phyloP scores from a whole-genome alignment of 2,329 filamentous ascomycete genomes.

The Sordariomycetes sp. region DNA sequence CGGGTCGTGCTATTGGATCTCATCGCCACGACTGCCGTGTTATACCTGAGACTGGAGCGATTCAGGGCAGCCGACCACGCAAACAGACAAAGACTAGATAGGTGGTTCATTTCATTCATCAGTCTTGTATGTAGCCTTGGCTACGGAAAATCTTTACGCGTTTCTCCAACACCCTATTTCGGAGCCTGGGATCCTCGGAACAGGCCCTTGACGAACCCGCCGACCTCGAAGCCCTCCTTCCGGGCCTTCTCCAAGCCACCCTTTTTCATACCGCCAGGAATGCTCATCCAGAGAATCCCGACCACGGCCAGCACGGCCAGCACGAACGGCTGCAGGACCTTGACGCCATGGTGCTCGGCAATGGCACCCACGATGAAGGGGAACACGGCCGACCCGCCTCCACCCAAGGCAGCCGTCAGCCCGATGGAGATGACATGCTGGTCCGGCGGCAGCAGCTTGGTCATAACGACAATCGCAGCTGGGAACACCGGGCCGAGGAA shows the following conservation, averaged over 20 bases:
- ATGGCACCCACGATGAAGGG: conserved; percentile 59
- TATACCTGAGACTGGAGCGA: no score
- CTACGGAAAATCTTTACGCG: no score
- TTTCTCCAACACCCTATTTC: no score
- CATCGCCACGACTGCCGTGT: no score
- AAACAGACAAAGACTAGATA: no score
- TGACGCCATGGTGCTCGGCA: conserved; percentile 46
- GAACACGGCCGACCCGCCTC: conserved; percentile 60
- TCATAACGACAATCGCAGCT: conserved; percentile 59
- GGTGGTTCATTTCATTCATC: no score
- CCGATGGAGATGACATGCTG: conserved; percentile 72
- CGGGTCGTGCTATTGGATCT: no score
- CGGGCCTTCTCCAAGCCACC: conserved; percentile 7
- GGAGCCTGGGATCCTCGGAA: no score
- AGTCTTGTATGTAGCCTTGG: no score
- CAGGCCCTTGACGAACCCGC: background rate
- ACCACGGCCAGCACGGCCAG: conserved; percentile 37
- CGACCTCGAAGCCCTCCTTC: conserved; percentile 1
- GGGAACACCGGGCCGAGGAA: conserved; percentile 75
- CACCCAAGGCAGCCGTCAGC: conserved; percentile 69
- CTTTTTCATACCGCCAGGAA: conserved; percentile 20
- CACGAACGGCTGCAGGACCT: conserved; percentile 47
- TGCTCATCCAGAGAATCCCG: conserved; percentile 33
- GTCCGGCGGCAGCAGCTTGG: conserved; percentile 58
- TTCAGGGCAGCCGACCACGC: no score